Conservation (phyloP, 805 yeast genomes). For the Teunomyces stri region DNA sequence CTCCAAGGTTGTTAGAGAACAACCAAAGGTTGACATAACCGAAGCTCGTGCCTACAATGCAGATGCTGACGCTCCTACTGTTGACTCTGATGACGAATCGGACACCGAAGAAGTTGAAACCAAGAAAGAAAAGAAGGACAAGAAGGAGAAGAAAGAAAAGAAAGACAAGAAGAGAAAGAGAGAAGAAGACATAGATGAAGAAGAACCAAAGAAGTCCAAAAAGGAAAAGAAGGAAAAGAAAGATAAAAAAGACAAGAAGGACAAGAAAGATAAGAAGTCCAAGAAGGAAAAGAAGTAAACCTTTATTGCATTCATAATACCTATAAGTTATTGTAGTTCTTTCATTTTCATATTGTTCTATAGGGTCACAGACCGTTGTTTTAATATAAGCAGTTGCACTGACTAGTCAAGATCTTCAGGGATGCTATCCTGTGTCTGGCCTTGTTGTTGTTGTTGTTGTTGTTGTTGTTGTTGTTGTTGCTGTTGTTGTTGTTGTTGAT, state of each 20-base stretch:
- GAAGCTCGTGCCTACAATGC: conserved; percentile 89
- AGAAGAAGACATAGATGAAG: conserved; percentile 25
- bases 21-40: conserved; percentile 80
- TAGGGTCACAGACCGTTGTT: conserved; percentile 4
- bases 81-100: conserved; percentile 33
- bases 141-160: conserved; percentile 27
- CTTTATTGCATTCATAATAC: conserved; percentile 4
- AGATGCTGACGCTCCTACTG: conserved; percentile 79
- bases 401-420: conserved; percentile 2
- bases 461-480: background rate
- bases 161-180: conserved; percentile 21
- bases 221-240: conserved; percentile 52
- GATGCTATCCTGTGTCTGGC: background rate
- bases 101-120: conserved; percentile 29
- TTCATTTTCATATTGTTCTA: conserved; percentile 4
- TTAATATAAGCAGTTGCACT: conserved; percentile 4
- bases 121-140: conserved; percentile 32
- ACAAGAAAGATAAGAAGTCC: conserved; percentile 38
- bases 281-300: conserved; percentile 28
- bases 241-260: conserved; percentile 50
- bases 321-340: conserved; percentile 4
- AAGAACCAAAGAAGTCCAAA: conserved; percentile 39
- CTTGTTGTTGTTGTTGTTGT: background rate
- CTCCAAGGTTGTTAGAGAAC: conserved; percentile 75
- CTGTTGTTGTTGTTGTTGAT: conserved; percentile 1